Evolutionary conservation across 2,329 filamentous ascomycete genomes (phyloP).

Genomic region (Nemania abortiva): DNA sequence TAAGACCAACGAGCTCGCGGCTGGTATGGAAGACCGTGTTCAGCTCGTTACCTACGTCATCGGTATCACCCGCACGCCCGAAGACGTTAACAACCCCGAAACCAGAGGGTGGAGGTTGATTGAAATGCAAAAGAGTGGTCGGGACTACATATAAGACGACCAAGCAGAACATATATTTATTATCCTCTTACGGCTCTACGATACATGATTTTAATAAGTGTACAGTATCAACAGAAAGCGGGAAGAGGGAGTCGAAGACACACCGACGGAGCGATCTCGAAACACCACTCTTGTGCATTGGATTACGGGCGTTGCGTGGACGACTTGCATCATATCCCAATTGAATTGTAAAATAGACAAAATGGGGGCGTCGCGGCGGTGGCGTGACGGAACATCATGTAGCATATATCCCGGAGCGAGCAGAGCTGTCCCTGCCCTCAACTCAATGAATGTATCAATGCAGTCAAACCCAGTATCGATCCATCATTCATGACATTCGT

Average conservation of each 20-base stretch:
- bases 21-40: constrained; percentile 98
- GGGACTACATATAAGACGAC: constrained; percentile 76
- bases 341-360: constrained; percentile 49
- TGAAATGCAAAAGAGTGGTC: constrained; percentile 97
- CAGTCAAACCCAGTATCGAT: constrained; percentile 8
- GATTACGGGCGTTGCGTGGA: constrained; percentile 43
- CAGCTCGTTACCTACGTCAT: constrained; percentile 99
- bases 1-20: constrained; percentile 89
- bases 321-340: constrained; percentile 40
- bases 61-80: constrained; percentile 90
- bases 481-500: constrained; percentile 1
- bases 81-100: constrained; percentile 97
- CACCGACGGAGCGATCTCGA: constrained; percentile 38
- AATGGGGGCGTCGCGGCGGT: constrained; percentile 43
- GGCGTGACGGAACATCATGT: constrained; percentile 35
- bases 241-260: constrained; percentile 37
- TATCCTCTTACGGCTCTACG: constrained; percentile 38
- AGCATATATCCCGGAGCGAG: constrained; percentile 30
- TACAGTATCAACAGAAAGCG: constrained; percentile 46
- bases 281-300: constrained; percentile 50
- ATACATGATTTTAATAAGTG: constrained; percentile 48
- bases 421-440: constrained; percentile 14
- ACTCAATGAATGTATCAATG: constrained; percentile 26
- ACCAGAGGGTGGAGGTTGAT: constrained; percentile 97
- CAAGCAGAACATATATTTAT: constrained; percentile 1